Evolutionary conservation across 306 rosid species (phyloP), one percentile per base, ranked within the genome.

Genomic region (Lupinus albus): DNA sequence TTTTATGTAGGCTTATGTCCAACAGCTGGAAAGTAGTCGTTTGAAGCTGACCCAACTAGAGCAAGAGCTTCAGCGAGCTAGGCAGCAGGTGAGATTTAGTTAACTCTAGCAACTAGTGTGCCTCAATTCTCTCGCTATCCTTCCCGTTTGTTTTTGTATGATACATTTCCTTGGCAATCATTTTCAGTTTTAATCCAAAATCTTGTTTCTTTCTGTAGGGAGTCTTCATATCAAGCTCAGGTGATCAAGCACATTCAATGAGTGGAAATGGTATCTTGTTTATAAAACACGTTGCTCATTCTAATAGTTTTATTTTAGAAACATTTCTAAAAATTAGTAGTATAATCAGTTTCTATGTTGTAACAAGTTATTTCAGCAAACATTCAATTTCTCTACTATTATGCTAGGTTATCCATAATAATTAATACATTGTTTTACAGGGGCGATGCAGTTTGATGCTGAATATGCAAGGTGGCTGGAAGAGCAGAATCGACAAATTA

Each of bases 51-150:
- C 92, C 44, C 96, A 90, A 61, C 81, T 93, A 39, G 99, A 93
- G 86, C 99, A 93, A 79, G 99, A 93, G 90, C 99, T 93, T 64
- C 99, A 90, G 75, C 87, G 99, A 69, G 99, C 99, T 13, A 78
- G 99, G 42, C 96, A 90, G 77, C 99, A 93, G 96, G 99, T 93
- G 74, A 64, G 52, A 46, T 64, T 70, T 57, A 38, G 51, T 63
- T 48, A 48, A 9, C 68, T 56, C 61, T 59, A 41, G 59, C 36
- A 42, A 10, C 36, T 61, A 25, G 50, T 69, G 49, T 73, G 44
- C 21, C 8, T 35, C 7, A 12, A 18, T 38, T 30, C n/a, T 32
- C 11, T 67, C 20, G 20, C 8, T 45, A 11, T 38, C 30, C 30
- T 4, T 25, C 30, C 30, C 11, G 51, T 5, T 52, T 30, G 28